Conservation (phyloP, 495 filamentous ascomycete genomes). For the Pyronema domesticum region DNA sequence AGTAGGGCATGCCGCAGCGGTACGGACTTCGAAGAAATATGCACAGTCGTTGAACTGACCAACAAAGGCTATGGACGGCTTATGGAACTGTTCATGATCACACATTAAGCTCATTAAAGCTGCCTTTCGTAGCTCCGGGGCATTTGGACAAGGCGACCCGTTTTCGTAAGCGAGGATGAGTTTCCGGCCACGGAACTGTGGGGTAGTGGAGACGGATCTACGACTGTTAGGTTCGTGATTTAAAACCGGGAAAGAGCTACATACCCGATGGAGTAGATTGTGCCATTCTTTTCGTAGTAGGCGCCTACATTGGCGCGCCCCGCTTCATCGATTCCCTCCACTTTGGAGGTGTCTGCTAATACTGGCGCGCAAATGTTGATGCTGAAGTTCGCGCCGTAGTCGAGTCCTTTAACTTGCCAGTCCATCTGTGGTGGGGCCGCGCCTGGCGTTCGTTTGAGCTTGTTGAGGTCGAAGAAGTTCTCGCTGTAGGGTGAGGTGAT, state of each 20-base stretch:
- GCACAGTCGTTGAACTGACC: conserved; percentile 71
- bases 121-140: conserved; percentile 47
- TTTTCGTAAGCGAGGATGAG: conserved; percentile 81
- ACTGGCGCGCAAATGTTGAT: conserved; percentile 85
- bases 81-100: conserved; percentile 48
- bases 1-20: conserved; percentile 64
- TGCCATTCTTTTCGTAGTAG: conserved; percentile 58
- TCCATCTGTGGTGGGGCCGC: conserved; percentile 37
- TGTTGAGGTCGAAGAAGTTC: conserved; percentile 76
- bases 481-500: conserved; percentile 55
- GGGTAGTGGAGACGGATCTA: conserved; percentile 48
- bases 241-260: conserved; percentile 17
- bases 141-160: conserved; percentile 58
- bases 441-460: conserved; percentile 39
- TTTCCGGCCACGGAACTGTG: conserved; percentile 70
- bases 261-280: conserved; percentile 72
- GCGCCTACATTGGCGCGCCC: conserved; percentile 29
- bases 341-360: conserved; percentile 53
- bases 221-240: background rate
- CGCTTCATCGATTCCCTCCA: conserved; percentile 43
- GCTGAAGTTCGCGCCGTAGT: conserved; percentile 81
- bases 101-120: conserved; percentile 87
- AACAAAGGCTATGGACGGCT: conserved; percentile 54
- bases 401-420: conserved; percentile 69
- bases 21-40: conserved; percentile 95